These are phyloP conservation scores for Clitocybe nebularis DNA, from an alignment of 1,284 basidiomycete species.

Conservation along the genomic window DNA sequence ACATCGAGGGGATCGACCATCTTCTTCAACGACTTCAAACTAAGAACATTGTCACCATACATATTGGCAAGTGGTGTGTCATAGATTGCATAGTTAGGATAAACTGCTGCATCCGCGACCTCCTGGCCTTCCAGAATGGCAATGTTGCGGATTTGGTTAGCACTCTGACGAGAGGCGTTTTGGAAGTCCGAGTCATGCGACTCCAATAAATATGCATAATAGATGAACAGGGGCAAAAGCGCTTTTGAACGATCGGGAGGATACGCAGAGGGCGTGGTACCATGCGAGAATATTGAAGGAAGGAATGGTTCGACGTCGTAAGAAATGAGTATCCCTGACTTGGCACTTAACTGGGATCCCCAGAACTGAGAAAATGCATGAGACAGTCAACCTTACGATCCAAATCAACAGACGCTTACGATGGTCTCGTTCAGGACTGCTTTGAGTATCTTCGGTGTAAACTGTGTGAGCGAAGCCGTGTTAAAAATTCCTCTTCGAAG, in stretches of 20 bases:
- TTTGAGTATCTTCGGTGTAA: slow-evolving; percentile 37
- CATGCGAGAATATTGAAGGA: slow-evolving; percentile 11
- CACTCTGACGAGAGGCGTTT: slow-evolving; percentile 34
- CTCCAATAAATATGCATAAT: slow-evolving; percentile 37
- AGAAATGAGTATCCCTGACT: slow-evolving; percentile 35
- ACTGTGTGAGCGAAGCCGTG: slow-evolving; percentile 41
- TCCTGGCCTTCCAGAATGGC: slow-evolving; percentile 41
- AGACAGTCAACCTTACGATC: background rate
- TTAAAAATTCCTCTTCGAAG: slow-evolving; percentile 41
- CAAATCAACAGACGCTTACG: slow-evolving; percentile 26
- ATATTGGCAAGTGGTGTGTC: slow-evolving; percentile 40
- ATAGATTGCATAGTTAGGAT: slow-evolving; percentile 50
- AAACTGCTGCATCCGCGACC: slow-evolving; percentile 33
- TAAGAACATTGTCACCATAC: slow-evolving; percentile 42
- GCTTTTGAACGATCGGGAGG: slow-evolving; percentile 33
- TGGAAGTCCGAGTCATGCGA: slow-evolving; percentile 36
- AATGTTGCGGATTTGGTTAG: slow-evolving; percentile 31
- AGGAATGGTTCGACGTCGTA: slow-evolving; percentile 56
- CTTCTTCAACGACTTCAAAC: slow-evolving; percentile 34
- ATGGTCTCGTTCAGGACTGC: slow-evolving; percentile 46
- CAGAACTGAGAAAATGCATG: slow-evolving; percentile 25
- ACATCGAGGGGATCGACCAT: slow-evolving; percentile 44
- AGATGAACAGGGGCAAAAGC: slow-evolving; percentile 45
- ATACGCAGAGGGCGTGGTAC: slow-evolving; percentile 9
- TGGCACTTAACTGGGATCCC: slow-evolving; percentile 26